Percentiles rank a stretch among this genome's conserved stretches.
Conservation (phyloP, 75 land plant species). For the Gnetum montanum region DNA sequence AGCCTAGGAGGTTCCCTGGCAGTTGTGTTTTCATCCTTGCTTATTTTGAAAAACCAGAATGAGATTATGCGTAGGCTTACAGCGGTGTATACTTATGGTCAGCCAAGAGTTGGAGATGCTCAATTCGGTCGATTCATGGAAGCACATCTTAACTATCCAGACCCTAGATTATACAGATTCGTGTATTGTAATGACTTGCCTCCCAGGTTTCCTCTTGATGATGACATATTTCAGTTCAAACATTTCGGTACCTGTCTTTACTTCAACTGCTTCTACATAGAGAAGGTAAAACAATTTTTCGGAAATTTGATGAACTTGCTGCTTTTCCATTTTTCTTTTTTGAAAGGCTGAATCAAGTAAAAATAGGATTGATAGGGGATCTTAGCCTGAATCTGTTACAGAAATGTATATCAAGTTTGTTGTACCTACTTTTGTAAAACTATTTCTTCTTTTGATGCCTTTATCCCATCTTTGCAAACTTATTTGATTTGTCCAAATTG, state of each 20-base stretch:
- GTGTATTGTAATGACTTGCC: conserved; percentile 47
- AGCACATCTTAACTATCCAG: not conserved
- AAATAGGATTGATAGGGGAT: too few species aligned
- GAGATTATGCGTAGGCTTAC: not conserved
- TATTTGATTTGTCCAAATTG: too few species aligned
- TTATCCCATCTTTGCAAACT: too few species aligned
- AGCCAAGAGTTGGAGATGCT: conserved; percentile 27
- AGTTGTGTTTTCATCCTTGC: conserved; percentile 9
- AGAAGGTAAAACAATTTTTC: conserved; percentile 1
- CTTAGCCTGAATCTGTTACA: too few species aligned
- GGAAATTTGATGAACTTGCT: not conserved
- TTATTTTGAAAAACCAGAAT: conserved; percentile 5
- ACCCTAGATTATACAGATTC: conserved; percentile 29
- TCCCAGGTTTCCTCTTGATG: conserved; percentile 46
- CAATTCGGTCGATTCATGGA: conserved; percentile 9
- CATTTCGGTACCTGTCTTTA: conserved; percentile 45
- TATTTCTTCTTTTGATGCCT: too few species aligned
- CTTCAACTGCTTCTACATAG: conserved; percentile 24
- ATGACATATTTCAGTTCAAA: conserved; percentile 33
- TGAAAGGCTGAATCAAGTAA: too few species aligned
- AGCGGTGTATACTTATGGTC: conserved; percentile 19
- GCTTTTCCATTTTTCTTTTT: not conserved
- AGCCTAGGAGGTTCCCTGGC: conserved; percentile 28
- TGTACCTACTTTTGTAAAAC: too few species aligned
- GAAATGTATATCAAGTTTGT: too few species aligned